Percentiles rank a stretch among this genome's conserved stretches.
phyloP scores from a whole-genome alignment of 78 protist genomes.

The Planoprotostelium fungivorum region DNA sequence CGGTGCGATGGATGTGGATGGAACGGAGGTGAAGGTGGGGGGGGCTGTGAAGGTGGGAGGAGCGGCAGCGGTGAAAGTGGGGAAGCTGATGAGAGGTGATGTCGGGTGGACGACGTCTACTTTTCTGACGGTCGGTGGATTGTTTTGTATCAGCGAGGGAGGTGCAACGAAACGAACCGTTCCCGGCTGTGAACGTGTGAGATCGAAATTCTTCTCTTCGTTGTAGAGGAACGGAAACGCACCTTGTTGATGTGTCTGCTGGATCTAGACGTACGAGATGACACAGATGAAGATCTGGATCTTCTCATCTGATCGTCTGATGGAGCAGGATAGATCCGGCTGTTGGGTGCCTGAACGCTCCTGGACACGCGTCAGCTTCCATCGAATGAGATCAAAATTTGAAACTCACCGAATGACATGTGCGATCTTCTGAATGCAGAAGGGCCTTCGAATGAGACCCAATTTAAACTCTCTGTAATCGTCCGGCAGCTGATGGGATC shows the following conservation, averaged over 20 bases:
- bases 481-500: no score
- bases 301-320: neutral
- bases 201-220: neutral
- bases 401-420: neutral
- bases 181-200: neutral
- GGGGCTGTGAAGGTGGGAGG: neutral
- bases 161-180: neutral
- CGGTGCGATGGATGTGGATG: neutral
- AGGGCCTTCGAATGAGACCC: neutral
- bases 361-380: neutral
- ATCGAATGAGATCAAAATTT: neutral
- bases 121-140: neutral
- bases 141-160: neutral
- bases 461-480: no score
- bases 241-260: no score
- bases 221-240: no score
- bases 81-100: neutral
- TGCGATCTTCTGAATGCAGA: neutral
- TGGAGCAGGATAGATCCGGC: neutral
- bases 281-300: neutral
- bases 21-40: neutral
- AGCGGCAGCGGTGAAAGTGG: neutral
- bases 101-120: neutral
- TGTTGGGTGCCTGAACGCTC: neutral
- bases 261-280: neutral